These are phyloP conservation scores for Petunia axillaris DNA, from an alignment of 257 asterid species.

Conservation along the genomic window DNA sequence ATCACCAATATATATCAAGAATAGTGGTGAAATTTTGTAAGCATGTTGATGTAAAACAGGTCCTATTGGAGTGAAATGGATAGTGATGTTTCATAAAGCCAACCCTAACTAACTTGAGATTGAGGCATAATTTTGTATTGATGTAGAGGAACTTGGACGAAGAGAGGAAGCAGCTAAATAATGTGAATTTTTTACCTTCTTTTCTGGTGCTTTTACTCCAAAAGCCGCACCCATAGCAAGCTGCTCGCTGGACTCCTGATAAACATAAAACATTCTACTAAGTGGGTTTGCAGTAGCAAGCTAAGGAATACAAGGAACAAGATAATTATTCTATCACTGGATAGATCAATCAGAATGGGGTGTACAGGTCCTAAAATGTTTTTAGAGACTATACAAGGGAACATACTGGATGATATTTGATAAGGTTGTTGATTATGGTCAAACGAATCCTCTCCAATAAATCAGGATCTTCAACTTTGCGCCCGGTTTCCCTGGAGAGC, in stretches of 20 bases:
- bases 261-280: conserved; percentile 23
- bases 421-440: conserved; percentile 89
- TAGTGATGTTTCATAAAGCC: neutral
- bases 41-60: conserved; percentile 3
- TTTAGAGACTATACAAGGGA: conserved; percentile 16
- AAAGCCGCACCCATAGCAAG: conserved; percentile 97
- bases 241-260: conserved; percentile 87
- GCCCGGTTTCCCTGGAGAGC: conserved; percentile 68
- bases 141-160: neutral
- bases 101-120: neutral
- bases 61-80: neutral
- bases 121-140: neutral
- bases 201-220: conserved; percentile 80
- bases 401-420: conserved; percentile 94
- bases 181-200: conserved; percentile 57
- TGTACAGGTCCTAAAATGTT: neutral
- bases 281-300: conserved; percentile 6
- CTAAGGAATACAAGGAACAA: neutral
- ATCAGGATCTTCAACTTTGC: conserved; percentile 94
- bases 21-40: conserved; percentile 13
- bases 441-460: conserved; percentile 94
- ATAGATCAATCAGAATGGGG: neutral
- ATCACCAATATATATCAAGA: neutral
- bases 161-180: conserved; percentile 19
- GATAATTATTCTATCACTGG: neutral